Base-by-base conservation (phyloP, 2,329 filamentous ascomycete genomes). In the Fusarium sp. region DNA sequence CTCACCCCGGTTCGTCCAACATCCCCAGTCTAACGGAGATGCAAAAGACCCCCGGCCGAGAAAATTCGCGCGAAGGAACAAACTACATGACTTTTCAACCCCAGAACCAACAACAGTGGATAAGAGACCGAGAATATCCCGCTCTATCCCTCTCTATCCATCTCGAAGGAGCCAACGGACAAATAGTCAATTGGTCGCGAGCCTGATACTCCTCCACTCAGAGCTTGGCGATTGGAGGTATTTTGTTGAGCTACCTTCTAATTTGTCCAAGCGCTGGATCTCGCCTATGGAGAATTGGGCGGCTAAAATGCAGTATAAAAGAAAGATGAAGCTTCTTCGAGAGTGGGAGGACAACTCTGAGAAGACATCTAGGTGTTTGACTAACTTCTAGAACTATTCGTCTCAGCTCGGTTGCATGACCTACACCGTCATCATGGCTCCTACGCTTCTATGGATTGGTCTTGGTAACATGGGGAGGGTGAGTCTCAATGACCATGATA, bases 391-490 rank as follows among this genome's bases (percentile, higher is more conserved):
- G 23, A 27, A 39, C 34, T 16, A 25, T n/a, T 25, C 27, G n/a
- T 25, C n/a, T 45, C 37, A n/a, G 23, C 27, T 20, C 37, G 1
- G 30, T 30, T 25, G 45, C 16, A 37, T 45, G 37, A 43, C 5
- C 34, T 43, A 10, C 16, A 18, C 56, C 20, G 10, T 39, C 64
- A 75, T 23, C 54, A 91, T 91, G 89, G 84, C 88, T 50, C 86
- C 88, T 67, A 90, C 89, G 82, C 79, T 97, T 61, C 88, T 94
- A 77, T 97, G 92, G 91, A 91, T 97, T 64, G 95, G 95, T 67
- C 88, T 97, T 60, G 95, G 95, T 62, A 97, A 97, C 82, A 97
- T 97, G 91, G 95, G 94, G 75, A 89, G 92, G 80, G 93, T 93
- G 85, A 85, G 89, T 83, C 34, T 45, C 8, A 27, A 35, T 25